A percentile compares a stretch with the other conserved stretches of the same genome.
Conservation (phyloP, 768 basidiomycete genomes). For the Tricholoma saponaceum region DNA sequence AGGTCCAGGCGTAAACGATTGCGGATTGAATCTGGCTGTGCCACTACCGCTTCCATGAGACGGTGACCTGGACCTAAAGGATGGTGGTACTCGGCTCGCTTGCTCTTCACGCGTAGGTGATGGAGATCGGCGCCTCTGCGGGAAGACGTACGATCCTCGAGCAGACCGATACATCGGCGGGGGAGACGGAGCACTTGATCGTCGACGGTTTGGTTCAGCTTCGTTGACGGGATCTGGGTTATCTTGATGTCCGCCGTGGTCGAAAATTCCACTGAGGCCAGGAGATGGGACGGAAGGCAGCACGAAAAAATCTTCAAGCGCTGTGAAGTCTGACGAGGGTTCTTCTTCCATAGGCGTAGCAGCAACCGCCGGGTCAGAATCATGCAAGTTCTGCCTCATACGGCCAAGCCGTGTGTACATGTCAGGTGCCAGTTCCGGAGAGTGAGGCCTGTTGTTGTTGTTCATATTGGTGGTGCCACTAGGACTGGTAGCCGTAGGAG, state of each 20-base stretch:
- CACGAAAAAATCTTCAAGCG: neutral
- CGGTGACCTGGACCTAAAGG: slow-evolving; percentile 5
- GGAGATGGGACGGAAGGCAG: slow-evolving; percentile 12
- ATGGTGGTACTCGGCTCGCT: neutral
- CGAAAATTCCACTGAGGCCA: slow-evolving; percentile 18
- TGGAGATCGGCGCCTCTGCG: slow-evolving; percentile 2
- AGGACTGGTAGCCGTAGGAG: neutral
- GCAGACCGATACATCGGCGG: neutral
- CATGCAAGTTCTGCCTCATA: neutral
- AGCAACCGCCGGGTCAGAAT: neutral
- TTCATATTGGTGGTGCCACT: neutral
- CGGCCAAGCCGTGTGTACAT: neutral
- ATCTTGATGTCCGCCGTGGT: neutral
- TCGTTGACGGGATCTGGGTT: neutral
- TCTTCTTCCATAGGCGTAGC: neutral
- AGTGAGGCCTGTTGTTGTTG: neutral
- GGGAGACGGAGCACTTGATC: neutral
- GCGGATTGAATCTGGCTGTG: slow-evolving; percentile 26
- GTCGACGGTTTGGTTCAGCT: neutral
- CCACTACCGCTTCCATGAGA: neutral
- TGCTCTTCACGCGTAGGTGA: slow-evolving; percentile 3
- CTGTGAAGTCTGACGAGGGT: neutral
- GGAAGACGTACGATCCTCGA: neutral
- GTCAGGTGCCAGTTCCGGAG: neutral
- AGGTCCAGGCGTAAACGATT: slow-evolving; percentile 40